Base-by-base conservation (phyloP, 2,329 filamentous ascomycete species). In the Ceratocystis colombiana region DNA sequence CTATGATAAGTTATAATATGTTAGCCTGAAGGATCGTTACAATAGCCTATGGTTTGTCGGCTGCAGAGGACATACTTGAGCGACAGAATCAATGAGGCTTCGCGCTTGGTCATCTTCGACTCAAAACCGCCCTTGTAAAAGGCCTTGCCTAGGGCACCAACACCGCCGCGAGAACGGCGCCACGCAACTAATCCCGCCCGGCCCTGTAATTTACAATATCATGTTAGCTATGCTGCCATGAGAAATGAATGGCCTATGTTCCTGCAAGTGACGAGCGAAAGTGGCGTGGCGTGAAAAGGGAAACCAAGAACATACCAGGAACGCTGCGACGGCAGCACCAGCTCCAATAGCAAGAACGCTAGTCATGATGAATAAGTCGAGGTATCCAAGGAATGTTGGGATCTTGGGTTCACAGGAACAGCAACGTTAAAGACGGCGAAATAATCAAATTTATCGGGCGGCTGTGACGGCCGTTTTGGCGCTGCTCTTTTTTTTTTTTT, bases 51-150 rank as follows among this genome's bases (percentile, higher is more conserved):
- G 7, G 12, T 41, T 28, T 12, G 12, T 48, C 44, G 12, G 17
- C 28, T 59, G 30, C 22, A n/a, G 17, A 57, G 20, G 10, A 71
- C 78, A 62, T 84, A 96, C 93, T 86, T 89, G 69, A 97, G 86
- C 70, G 94, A 89, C 62, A 99, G 79, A 68, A 99, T 96, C 71
- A 99, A 78, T 3, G 91, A 83, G 25, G 94, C 94, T 78, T 99
- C 94, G 75, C 88, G 86, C 75, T 88, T 85, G 75, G 86, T 96
- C 93, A 99, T 99, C 77, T 88, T 89, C 68, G 86, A 81, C 79
- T 99, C 94, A 74, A 99, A 99, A n/a, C 94, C 94, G 71, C 94
- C 94, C 78, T 97, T 99, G 82, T 96, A 97, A 74, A 91, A 99
- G 53, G 91, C 86, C 76, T 92, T 91, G 72, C 94, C 94, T 71